Percentiles rank a stretch among this genome's conserved stretches.
These are phyloP conservation scores for Xanthoparmelia taractica DNA, from an alignment of 495 filamentous ascomycete species.

Conservation along the genomic window DNA sequence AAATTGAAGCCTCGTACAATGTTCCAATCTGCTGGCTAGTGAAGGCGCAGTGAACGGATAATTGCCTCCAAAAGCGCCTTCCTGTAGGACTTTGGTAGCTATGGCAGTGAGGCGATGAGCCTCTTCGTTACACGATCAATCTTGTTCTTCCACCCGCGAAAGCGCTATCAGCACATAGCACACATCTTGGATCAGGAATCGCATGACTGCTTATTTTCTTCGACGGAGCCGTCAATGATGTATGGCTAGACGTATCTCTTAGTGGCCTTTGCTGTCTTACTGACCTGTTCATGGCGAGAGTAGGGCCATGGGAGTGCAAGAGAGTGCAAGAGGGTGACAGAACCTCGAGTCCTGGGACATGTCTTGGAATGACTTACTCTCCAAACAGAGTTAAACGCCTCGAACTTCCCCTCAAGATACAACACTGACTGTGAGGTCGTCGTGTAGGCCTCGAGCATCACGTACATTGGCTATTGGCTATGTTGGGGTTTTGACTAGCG, in stretches of 20 bases:
- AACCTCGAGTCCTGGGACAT: conserved; percentile 15
- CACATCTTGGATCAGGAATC: conserved; percentile 38
- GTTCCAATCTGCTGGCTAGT: conserved; percentile 9
- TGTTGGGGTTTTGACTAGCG: conserved; percentile 55
- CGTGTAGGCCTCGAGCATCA: conserved; percentile 44
- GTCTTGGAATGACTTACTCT: background rate
- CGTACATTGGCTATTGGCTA: conserved; percentile 60
- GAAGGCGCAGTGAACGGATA: background rate
- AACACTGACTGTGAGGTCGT: background rate
- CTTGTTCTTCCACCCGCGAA: conserved; percentile 48
- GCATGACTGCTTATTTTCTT: conserved; percentile 40
- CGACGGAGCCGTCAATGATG: conserved; percentile 38
- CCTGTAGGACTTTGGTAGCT: background rate
- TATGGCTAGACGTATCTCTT: conserved; percentile 54
- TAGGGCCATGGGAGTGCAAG: conserved; percentile 54
- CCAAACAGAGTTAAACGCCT: background rate
- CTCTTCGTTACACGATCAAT: conserved; percentile 47
- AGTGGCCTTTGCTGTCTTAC: conserved; percentile 52
- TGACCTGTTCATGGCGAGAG: conserved; percentile 55
- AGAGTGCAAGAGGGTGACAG: conserved; percentile 26
- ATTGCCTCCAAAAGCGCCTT: background rate
- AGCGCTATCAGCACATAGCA: conserved; percentile 47
- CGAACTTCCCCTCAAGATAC: background rate
- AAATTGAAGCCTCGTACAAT: background rate
- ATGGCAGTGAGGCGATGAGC: background rate